Percentiles rank a stretch among this genome's conserved stretches.
Conservation (phyloP, 371 early-diverging fungal genomes). For the Syncephalis plumigaleata region DNA sequence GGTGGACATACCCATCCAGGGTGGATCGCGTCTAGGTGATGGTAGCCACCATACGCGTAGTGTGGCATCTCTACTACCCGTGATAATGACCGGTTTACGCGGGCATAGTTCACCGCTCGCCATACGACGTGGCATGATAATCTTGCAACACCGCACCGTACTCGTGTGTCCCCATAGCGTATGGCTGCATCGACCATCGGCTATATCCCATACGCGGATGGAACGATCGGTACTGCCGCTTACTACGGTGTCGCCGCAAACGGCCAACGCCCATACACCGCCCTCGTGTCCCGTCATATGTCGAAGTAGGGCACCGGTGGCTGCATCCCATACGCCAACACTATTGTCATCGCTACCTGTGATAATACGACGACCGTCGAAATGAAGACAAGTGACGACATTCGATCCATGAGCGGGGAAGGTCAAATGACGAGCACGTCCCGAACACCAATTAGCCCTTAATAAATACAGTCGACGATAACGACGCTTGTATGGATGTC, state of each 20-base stretch:
- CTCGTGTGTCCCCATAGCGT: constrained; percentile 87
- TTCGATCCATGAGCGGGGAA: constrained; percentile 62
- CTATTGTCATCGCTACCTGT: constrained; percentile 78
- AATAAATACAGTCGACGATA: constrained; percentile 55
- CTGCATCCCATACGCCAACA: constrained; percentile 75
- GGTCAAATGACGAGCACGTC: constrained; percentile 43
- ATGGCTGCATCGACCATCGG: constrained; percentile 69
- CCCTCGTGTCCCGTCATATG: constrained; percentile 86
- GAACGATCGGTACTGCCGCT: constrained; percentile 97
- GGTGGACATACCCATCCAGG: constrained; percentile 17
- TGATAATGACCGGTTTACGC: constrained; percentile 62
- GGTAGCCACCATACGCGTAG: constrained; percentile 90
- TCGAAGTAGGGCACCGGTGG: constrained; percentile 44
- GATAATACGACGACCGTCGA: constrained; percentile 82
- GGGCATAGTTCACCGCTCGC: constrained; percentile 37
- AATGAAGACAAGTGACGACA: constrained; percentile 90
- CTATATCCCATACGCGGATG: constrained; percentile 92
- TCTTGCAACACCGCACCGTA: constrained; percentile 88
- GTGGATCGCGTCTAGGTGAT: constrained; percentile 28
- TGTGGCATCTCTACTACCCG: constrained; percentile 93
- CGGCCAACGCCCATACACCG: constrained; percentile 96
- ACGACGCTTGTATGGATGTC: constrained; percentile 51
- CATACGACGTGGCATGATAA: constrained; percentile 53
- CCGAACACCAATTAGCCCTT: constrained; percentile 67
- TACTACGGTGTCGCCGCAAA: constrained; percentile 71